Evolutionary conservation across 495 filamentous ascomycete genomes (phyloP).

Genomic region (Talaromyces trachyspermus): DNA sequence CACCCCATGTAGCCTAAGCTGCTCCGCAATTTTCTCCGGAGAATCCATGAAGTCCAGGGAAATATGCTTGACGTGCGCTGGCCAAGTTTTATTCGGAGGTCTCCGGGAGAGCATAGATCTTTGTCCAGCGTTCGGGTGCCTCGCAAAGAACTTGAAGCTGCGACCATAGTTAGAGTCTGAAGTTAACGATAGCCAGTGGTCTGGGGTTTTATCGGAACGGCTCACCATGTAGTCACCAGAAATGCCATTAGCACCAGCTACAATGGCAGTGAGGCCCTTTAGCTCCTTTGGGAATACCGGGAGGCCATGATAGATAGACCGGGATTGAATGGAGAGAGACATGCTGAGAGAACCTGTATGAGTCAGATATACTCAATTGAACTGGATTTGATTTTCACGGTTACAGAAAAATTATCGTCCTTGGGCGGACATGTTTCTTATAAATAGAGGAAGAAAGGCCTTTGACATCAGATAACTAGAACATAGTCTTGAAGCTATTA

Average conservation of each 20-base stretch:
- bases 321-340: conserved; percentile 10
- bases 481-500: not conserved
- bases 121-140: conserved; percentile 40
- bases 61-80: conserved; percentile 35
- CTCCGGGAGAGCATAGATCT: conserved; percentile 45
- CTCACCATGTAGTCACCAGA: conserved; percentile 41
- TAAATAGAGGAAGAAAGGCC: conserved; percentile 3
- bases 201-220: not conserved
- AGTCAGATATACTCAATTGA: conserved; percentile 5
- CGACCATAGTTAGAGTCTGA: conserved; percentile 5
- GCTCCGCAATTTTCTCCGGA: conserved; percentile 29
- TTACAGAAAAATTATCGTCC: conserved; percentile 4
- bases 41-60: conserved; percentile 38
- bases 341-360: not conserved
- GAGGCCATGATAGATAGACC: conserved; percentile 24
- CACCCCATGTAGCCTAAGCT: conserved; percentile 25
- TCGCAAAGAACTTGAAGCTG: conserved; percentile 26
- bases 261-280: conserved; percentile 39
- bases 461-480: not conserved
- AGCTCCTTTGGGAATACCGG: conserved; percentile 31
- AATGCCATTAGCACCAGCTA: conserved; percentile 47
- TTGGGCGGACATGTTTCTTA: conserved; percentile 2
- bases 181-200: not conserved
- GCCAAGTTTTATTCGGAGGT: conserved; percentile 24
- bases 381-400: not conserved